A percentile compares a stretch with the other conserved stretches of the same genome.
phyloP scores from a whole-genome alignment of 2,329 filamentous ascomycete species.

The Sporothrix pseudoabietina region DNA sequence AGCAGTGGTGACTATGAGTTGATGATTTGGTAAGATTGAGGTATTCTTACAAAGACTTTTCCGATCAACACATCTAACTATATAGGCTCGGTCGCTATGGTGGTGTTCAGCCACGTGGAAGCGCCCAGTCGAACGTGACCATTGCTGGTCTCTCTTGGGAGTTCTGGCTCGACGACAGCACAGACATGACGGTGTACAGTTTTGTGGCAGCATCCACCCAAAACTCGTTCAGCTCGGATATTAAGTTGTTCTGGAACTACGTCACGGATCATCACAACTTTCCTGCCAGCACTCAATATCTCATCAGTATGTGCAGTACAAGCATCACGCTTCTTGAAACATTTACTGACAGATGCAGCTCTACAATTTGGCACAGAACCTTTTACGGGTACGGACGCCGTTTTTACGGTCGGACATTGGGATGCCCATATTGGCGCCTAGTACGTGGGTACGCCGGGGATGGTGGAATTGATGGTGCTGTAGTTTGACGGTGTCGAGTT shows the following conservation, averaged over 20 bases:
- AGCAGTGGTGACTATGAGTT: neutral
- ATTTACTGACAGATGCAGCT: neutral
- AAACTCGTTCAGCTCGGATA: neutral
- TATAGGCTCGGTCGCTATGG: neutral
- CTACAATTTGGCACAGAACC: neutral
- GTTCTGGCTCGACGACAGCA: neutral
- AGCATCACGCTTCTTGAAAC: neutral
- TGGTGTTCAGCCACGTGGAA: neutral
- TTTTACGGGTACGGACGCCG: neutral
- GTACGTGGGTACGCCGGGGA: neutral
- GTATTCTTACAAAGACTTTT: neutral
- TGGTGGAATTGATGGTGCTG: neutral
- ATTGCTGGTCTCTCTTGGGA: neutral
- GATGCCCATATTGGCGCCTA: neutral
- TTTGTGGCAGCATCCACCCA: neutral
- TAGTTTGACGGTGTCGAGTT: too few species aligned
- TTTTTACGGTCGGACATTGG: neutral
- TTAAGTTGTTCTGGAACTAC: conserved; percentile 1
- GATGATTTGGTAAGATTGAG: neutral
- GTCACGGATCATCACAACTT: neutral
- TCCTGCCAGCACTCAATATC: neutral
- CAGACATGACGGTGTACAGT: neutral
- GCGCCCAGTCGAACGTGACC: neutral
- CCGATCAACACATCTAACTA: neutral
- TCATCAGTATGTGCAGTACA: neutral